These are phyloP conservation scores for Picocystis salinarum DNA, from an alignment of 139 green algal species.

Conservation along the genomic window DNA sequence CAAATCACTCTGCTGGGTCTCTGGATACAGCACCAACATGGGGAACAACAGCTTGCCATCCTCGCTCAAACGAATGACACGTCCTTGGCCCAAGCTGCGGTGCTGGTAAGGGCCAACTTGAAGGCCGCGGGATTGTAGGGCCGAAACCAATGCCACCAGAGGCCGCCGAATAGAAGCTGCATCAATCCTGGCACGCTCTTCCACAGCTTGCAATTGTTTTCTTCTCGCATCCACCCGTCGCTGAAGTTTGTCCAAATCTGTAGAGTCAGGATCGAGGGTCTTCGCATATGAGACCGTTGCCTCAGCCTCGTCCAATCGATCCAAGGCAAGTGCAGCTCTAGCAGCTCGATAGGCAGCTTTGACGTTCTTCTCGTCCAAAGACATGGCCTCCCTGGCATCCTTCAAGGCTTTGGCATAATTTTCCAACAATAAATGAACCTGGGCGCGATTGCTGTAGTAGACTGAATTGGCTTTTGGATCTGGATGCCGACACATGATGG, in stretches of 20 bases:
- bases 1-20: constrained; percentile 54
- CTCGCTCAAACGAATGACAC: constrained; percentile 23
- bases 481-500: constrained; percentile 17
- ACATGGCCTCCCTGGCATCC: constrained; percentile 26
- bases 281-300: constrained; percentile 31
- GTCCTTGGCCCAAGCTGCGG: constrained; percentile 16
- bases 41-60: constrained; percentile 53
- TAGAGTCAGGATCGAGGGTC: constrained; percentile 24
- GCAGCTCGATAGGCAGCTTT: constrained; percentile 53
- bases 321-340: constrained; percentile 40
- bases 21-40: constrained; percentile 70
- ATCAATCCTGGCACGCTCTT: too few species aligned
- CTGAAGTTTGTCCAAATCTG: constrained; percentile 29
- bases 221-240: background rate
- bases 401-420: constrained; percentile 53
- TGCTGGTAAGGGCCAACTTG: too few species aligned
- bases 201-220: too few species aligned
- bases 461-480: constrained; percentile 20
- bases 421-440: constrained; percentile 51
- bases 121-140: too few species aligned
- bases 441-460: constrained; percentile 48
- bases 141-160: too few species aligned
- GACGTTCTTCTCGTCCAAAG: constrained; percentile 24
- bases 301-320: constrained; percentile 22
- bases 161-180: too few species aligned